Conservation (phyloP, 176 grass and related monocot species). For the Hordeum marinum region DNA sequence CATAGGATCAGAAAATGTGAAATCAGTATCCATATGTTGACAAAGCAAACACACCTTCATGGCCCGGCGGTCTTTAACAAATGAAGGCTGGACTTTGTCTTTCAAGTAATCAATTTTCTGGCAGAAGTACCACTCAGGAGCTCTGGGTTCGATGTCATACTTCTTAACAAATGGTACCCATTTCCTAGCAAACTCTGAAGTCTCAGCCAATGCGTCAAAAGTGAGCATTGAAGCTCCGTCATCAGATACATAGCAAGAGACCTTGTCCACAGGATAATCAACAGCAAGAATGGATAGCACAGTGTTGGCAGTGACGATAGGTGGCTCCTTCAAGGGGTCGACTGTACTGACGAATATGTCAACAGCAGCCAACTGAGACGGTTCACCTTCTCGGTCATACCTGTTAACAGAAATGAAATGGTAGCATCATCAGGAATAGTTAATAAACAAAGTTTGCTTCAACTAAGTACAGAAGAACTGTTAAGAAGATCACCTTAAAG, state of each 20-base stretch:
- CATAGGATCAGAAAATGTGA: neutral
- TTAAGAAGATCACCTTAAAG: constrained; percentile 71
- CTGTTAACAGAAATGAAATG: constrained; percentile 43
- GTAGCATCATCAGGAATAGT: constrained; percentile 14
- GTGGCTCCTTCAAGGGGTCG: constrained; percentile 96
- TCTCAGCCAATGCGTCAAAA: constrained; percentile 92
- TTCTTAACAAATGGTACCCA: constrained; percentile 98
- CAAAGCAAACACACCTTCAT: constrained; percentile 78
- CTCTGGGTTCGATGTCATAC: constrained; percentile 93
- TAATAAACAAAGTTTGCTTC: constrained; percentile 4
- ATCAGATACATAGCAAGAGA: constrained; percentile 99
- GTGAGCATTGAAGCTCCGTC: constrained; percentile 98
- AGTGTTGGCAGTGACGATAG: constrained; percentile 96
- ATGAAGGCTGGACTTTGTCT: constrained; percentile 96
- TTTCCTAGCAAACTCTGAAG: constrained; percentile 99
- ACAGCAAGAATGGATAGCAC: constrained; percentile 97
- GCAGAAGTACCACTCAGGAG: constrained; percentile 90
- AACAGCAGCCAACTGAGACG: constrained; percentile 95
- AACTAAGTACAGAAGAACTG: constrained; percentile 20
- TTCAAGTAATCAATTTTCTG: constrained; percentile 99
- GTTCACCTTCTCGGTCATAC: constrained; percentile 96
- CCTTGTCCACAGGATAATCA: constrained; percentile 97
- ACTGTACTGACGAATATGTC: constrained; percentile 99
- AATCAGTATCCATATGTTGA: neutral
- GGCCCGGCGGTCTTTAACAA: constrained; percentile 96